phyloP scores from a whole-genome alignment of 495 filamentous ascomycete species.

The Astrothelium subdiscretum region DNA sequence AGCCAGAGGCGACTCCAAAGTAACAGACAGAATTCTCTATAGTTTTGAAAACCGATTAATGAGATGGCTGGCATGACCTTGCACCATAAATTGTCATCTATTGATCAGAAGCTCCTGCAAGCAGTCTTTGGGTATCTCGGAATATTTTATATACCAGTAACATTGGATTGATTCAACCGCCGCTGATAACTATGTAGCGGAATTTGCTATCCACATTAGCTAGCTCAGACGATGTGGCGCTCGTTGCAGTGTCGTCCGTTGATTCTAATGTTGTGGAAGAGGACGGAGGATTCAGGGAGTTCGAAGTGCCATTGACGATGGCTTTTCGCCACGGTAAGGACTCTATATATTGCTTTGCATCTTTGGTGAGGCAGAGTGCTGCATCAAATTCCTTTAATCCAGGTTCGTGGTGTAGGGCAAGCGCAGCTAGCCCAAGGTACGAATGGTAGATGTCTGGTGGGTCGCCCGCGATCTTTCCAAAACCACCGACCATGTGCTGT shows the following conservation, averaged over 20 bases:
- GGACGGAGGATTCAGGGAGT: background rate
- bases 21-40: no score
- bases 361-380: conserved; percentile 2
- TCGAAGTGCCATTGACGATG: background rate
- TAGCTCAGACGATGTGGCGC: background rate
- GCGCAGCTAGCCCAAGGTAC: conserved; percentile 71
- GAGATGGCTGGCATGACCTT: no score
- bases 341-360: background rate
- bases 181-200: background rate
- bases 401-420: conserved; percentile 31
- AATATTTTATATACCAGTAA: background rate
- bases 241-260: background rate
- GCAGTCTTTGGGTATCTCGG: background rate
- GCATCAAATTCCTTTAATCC: conserved; percentile 2
- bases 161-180: background rate
- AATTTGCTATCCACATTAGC: background rate
- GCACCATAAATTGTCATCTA: no score
- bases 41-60: no score
- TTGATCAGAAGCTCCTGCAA: background rate
- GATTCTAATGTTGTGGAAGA: background rate
- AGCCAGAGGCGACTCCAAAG: no score
- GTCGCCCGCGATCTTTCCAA: conserved; percentile 70
- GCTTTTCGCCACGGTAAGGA: conserved; percentile 7
- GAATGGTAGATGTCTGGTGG: conserved; percentile 84
- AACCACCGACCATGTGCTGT: conserved; percentile 86